Conservation (phyloP, 1,284 basidiomycete genomes). For the Ustilago loliicola region DNA sequence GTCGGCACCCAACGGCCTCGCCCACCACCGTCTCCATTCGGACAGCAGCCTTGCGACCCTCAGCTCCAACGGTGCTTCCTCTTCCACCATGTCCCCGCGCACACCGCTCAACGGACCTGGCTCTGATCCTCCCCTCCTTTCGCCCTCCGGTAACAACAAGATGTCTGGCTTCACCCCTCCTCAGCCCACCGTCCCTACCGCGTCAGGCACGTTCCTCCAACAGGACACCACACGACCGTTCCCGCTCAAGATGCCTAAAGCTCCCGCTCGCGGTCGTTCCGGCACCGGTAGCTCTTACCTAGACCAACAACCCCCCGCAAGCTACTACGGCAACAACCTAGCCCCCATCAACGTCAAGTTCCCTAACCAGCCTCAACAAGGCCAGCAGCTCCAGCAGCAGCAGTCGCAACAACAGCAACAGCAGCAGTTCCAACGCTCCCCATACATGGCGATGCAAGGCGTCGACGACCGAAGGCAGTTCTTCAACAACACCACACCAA, state of each 20-base stretch:
- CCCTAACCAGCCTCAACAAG: constrained; percentile 10
- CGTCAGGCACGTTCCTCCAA: constrained; percentile 31
- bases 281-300: constrained; percentile 37
- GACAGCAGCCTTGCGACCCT: constrained; percentile 49
- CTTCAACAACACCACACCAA: constrained; percentile 20
- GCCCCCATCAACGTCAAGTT: constrained; percentile 38
- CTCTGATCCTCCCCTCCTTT: constrained; percentile 37
- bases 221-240: constrained; percentile 42
- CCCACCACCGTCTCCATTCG: constrained; percentile 51
- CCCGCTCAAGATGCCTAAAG: constrained; percentile 56
- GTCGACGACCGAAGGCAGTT: constrained; percentile 32
- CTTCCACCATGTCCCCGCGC: constrained; percentile 48
- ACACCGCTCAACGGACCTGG: constrained; percentile 52
- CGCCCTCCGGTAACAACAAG: constrained; percentile 38
- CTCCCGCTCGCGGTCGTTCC: constrained; percentile 27
- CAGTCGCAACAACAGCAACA: constrained; percentile 28
- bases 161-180: constrained; percentile 36
- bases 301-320: constrained; percentile 26
- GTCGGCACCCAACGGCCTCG: constrained; percentile 35
- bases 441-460: constrained; percentile 32
- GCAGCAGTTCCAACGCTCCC: constrained; percentile 28
- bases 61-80: constrained; percentile 29
- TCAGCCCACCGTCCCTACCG: constrained; percentile 43
- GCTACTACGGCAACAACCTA: constrained; percentile 29
- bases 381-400: constrained; percentile 23